Percentiles rank a stretch among this genome's conserved stretches.
Evolutionary conservation across 148 eudicot species (phyloP).

Genomic region (Amaranthus cruentus): DNA sequence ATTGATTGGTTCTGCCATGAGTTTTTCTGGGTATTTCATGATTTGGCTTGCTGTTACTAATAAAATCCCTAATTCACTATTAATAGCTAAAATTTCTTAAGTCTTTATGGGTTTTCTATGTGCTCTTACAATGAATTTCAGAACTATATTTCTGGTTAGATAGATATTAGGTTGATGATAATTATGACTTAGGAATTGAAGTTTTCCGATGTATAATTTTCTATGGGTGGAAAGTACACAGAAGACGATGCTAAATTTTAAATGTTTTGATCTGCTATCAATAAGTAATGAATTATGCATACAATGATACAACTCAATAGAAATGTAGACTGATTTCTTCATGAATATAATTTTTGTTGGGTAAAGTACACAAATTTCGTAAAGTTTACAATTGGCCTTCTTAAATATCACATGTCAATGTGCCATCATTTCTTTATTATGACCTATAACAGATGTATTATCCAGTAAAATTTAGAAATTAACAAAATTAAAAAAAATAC

Average conservation of each 20-base stretch:
- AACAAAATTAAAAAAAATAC: no score
- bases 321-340: background rate
- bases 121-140: background rate
- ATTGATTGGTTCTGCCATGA: conserved; percentile 37
- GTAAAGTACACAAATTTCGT: background rate
- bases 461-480: no score
- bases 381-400: background rate
- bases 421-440: no score
- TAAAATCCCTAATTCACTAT: background rate
- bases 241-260: conserved; percentile 87
- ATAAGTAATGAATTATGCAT: background rate
- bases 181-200: conserved; percentile 3
- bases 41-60: conserved; percentile 36
- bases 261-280: conserved; percentile 2
- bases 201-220: conserved; percentile 6
- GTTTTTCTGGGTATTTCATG: conserved; percentile 48
- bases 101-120: background rate
- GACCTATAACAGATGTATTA: no score
- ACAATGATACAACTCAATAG: background rate
- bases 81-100: conserved; percentile 11
- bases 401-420: no score
- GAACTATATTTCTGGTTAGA: background rate
- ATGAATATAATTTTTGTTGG: background rate
- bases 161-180: background rate
- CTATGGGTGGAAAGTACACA: conserved; percentile 86